These are phyloP conservation scores for Hsuehochloa calcarea DNA, from an alignment of 176 grass and related monocot genomes.

Conservation along the genomic window DNA sequence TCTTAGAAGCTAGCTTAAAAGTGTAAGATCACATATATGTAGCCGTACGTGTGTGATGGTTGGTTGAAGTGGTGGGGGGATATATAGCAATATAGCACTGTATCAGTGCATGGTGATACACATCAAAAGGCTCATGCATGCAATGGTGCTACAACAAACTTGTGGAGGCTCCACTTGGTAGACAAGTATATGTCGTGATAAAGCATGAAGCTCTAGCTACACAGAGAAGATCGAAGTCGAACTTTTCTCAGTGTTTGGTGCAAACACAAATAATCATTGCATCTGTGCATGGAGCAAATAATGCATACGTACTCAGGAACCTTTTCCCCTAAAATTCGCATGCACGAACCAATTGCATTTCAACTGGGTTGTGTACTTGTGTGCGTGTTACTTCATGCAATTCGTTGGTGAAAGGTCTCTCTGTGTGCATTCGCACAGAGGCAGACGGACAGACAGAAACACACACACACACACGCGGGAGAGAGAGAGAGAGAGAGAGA, in stretches of 20 bases:
- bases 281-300: background rate
- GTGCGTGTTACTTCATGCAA: background rate
- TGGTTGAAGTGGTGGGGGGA: constrained; percentile 1
- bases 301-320: background rate
- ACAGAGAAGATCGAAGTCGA: background rate
- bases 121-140: background rate
- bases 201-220: background rate
- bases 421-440: background rate
- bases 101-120: background rate
- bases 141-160: background rate
- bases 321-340: background rate
- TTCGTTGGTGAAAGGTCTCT: background rate
- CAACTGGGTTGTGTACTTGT: background rate
- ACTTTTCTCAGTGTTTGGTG: background rate
- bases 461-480: background rate
- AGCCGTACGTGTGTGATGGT: background rate
- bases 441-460: background rate
- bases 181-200: background rate
- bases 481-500: constrained; percentile 14
- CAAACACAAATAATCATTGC: background rate
- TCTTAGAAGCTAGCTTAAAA: background rate
- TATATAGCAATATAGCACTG: background rate
- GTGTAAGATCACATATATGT: background rate
- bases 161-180: background rate
- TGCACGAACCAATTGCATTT: background rate